These are phyloP conservation scores for Colletotrichum euphorbiae DNA, from an alignment of 2,329 filamentous ascomycete species.

Conservation along the genomic window DNA sequence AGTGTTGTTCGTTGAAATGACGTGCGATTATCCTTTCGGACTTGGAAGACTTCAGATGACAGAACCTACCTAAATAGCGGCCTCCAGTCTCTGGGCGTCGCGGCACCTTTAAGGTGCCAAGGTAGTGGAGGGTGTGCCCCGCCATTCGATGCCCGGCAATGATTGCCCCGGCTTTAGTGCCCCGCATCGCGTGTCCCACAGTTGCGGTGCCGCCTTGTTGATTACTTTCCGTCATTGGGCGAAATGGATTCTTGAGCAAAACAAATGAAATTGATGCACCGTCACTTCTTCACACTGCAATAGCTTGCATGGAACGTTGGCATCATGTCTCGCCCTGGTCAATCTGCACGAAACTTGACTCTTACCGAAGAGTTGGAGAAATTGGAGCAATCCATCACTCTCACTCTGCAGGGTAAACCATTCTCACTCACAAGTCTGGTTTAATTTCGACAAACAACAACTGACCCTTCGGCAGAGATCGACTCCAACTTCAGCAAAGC, in stretches of 20 bases:
- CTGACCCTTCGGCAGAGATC: slow-evolving; percentile 75
- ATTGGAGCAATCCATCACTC: slow-evolving; percentile 94
- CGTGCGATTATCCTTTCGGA: too few relatives aligned
- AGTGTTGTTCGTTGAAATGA: too few relatives aligned
- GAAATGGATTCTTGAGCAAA: slow-evolving; percentile 26
- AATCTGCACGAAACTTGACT: slow-evolving; percentile 71
- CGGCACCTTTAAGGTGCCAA: neutral
- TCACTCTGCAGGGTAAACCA: slow-evolving; percentile 84
- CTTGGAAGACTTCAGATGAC: too few relatives aligned
- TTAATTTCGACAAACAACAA: slow-evolving; percentile 13
- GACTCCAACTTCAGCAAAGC: slow-evolving; percentile 98
- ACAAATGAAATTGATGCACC: slow-evolving; percentile 7
- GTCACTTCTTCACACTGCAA: neutral
- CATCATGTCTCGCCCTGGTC: slow-evolving; percentile 63
- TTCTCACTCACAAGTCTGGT: slow-evolving; percentile 4
- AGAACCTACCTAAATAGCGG: too few relatives aligned
- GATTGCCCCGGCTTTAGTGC: slow-evolving; percentile 32
- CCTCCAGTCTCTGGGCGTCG: neutral
- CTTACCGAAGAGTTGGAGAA: slow-evolving; percentile 96
- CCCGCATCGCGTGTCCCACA: slow-evolving; percentile 49
- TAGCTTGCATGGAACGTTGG: neutral
- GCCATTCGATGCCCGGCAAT: neutral
- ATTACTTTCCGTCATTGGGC: slow-evolving; percentile 25
- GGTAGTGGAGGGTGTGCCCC: neutral
- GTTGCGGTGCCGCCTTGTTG: slow-evolving; percentile 32